A percentile compares a stretch with the other conserved stretches of the same genome.
These are phyloP conservation scores for Solanum peruvianum DNA, from an alignment of 257 asterid species.

Conservation along the genomic window DNA sequence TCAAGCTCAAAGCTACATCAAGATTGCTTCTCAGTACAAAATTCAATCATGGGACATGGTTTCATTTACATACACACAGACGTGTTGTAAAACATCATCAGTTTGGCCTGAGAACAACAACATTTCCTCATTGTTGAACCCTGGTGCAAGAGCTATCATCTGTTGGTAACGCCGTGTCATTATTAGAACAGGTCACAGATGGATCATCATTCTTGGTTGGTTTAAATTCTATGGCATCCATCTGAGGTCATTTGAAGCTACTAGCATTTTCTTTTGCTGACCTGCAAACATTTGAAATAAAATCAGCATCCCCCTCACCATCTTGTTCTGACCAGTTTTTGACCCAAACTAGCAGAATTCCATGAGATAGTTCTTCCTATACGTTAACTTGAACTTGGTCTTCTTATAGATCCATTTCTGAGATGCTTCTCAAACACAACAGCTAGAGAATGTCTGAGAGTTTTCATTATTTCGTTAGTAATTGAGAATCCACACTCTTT, in stretches of 20 bases:
- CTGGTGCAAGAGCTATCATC: slow-evolving; percentile 2
- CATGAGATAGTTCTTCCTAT: slow-evolving; percentile 57
- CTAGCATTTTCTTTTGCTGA: slow-evolving; percentile 52
- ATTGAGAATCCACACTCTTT: slow-evolving; percentile 65
- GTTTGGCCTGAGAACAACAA: slow-evolving; percentile 9
- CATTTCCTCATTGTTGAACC: neutral
- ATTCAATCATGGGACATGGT: slow-evolving; percentile 29
- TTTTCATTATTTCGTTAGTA: slow-evolving; percentile 69
- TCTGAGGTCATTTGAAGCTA: slow-evolving; percentile 42
- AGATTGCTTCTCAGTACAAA: neutral
- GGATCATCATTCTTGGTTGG: slow-evolving; percentile 12
- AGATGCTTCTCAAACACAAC: slow-evolving; percentile 31
- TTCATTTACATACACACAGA: slow-evolving; percentile 12
- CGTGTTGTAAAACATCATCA: slow-evolving; percentile 33
- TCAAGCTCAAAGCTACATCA: neutral
- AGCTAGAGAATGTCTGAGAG: slow-evolving; percentile 47
- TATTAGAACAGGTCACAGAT: slow-evolving; percentile 12
- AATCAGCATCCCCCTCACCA: slow-evolving; percentile 30
- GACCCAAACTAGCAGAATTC: slow-evolving; percentile 69
- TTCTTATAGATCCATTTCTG: slow-evolving; percentile 39
- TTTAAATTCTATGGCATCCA: slow-evolving; percentile 13
- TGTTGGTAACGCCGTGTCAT: neutral
- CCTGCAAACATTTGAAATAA: slow-evolving; percentile 52
- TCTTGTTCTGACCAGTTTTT: slow-evolving; percentile 17
- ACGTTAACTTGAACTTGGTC: slow-evolving; percentile 34